Evolutionary conservation across 805 yeast genomes (phyloP).

Genomic region (Metschnikowia santaceciliae): DNA sequence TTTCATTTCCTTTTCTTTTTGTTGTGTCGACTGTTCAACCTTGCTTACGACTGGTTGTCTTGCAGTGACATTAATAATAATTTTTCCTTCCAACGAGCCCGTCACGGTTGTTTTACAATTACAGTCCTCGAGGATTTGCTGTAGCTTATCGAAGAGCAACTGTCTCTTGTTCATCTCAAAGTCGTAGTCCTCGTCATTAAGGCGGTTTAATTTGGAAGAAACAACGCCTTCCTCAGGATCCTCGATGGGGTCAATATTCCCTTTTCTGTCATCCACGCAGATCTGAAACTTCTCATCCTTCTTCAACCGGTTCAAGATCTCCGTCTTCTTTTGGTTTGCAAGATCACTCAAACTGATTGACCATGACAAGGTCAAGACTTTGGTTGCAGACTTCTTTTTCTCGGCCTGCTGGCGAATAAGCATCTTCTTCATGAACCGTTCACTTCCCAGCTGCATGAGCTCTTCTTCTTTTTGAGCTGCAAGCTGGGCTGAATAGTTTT

Average conservation of each 20-base stretch:
- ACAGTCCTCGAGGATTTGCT: constrained; percentile 27
- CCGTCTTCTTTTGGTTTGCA: constrained; percentile 48
- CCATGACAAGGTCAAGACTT: constrained; percentile 52
- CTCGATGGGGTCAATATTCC: constrained; percentile 11
- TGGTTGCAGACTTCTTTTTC: constrained; percentile 38
- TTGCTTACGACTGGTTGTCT: background rate
- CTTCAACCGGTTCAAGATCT: constrained; percentile 41
- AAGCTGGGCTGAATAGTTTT: constrained; percentile 26
- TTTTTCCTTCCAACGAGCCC: constrained; percentile 25
- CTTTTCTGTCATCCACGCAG: constrained; percentile 22
- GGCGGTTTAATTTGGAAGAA: constrained; percentile 2
- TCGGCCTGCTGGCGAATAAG: constrained; percentile 29
- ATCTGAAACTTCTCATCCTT: constrained; percentile 40
- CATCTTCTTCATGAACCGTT: constrained; percentile 26
- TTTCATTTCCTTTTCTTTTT: constrained; percentile 16
- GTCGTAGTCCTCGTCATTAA: constrained; percentile 11
- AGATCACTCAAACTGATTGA: constrained; percentile 52
- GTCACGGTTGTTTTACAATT: constrained; percentile 25
- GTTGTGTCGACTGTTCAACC: constrained; percentile 1
- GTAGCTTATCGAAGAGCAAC: constrained; percentile 25
- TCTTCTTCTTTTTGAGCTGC: constrained; percentile 30
- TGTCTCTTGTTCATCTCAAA: constrained; percentile 26
- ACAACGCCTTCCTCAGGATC: constrained; percentile 13
- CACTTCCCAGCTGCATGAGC: constrained; percentile 32
- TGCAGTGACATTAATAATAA: constrained; percentile 21